Conservation (phyloP, 208 protist species). For the Tritrichomonas musculus region DNA sequence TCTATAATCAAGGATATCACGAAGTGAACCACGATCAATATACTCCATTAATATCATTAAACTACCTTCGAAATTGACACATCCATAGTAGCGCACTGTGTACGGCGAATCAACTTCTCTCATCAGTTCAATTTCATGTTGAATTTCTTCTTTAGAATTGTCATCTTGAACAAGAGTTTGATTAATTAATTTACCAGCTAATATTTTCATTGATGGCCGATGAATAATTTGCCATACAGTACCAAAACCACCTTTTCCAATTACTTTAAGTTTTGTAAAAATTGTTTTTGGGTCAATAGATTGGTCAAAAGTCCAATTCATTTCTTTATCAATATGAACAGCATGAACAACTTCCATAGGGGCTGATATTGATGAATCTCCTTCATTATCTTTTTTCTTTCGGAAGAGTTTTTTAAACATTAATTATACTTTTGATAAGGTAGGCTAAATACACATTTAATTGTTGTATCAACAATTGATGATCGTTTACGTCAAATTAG, state of each 20-base stretch:
- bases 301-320: slow-evolving; percentile 13
- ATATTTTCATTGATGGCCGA: not conserved
- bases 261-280: not conserved
- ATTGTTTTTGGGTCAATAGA: not conserved
- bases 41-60: slow-evolving; percentile 4
- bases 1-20: not conserved
- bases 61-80: not conserved
- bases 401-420: not conserved
- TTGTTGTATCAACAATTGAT: no score
- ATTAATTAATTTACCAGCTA: slow-evolving; percentile 18
- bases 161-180: not conserved
- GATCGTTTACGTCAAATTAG: no score
- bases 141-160: not conserved
- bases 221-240: not conserved
- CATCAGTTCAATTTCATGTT: not conserved
- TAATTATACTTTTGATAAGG: no score
- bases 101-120: not conserved
- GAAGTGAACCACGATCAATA: not conserved
- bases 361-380: not conserved
- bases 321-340: not conserved
- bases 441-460: no score
- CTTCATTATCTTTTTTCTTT: not conserved
- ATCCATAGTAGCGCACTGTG: not conserved
- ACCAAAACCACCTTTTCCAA: slow-evolving; percentile 27
- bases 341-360: not conserved